Percentiles rank a stretch among this genome's conserved stretches.
phyloP scores from a whole-genome alignment of 2,329 filamentous ascomycete genomes.

The Epicoccum sorghinum region DNA sequence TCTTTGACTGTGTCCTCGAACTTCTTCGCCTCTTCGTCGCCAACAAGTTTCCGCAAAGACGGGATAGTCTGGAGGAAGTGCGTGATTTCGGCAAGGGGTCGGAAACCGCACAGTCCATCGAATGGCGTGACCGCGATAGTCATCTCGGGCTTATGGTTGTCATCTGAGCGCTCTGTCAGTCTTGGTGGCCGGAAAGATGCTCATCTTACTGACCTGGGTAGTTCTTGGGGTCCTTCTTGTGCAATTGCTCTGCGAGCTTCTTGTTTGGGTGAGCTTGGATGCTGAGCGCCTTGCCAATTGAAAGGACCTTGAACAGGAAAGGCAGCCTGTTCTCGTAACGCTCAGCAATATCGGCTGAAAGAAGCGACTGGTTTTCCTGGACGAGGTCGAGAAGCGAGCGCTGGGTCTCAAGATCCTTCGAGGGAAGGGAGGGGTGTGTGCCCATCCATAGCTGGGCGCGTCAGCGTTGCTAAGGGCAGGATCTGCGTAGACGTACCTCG shows the following conservation, averaged over 20 bases:
- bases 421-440: slow-evolving; percentile 94
- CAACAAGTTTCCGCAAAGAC: slow-evolving; percentile 54
- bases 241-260: slow-evolving; percentile 87
- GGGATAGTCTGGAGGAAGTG: slow-evolving; percentile 77
- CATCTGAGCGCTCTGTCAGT: slow-evolving; percentile 59
- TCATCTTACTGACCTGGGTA: slow-evolving; percentile 67
- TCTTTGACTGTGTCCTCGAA: slow-evolving; percentile 59
- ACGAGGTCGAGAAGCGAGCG: slow-evolving; percentile 87
- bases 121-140: slow-evolving; percentile 96
- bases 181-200: neutral
- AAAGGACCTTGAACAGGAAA: slow-evolving; percentile 97
- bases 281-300: slow-evolving; percentile 92
- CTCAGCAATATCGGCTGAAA: slow-evolving; percentile 74
- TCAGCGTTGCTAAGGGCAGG: slow-evolving; percentile 23
- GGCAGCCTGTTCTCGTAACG: slow-evolving; percentile 84
- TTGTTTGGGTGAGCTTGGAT: slow-evolving; percentile 98
- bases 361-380: slow-evolving; percentile 81
- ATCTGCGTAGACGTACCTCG: slow-evolving; percentile 65
- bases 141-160: slow-evolving; percentile 99
- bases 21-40: slow-evolving; percentile 53
- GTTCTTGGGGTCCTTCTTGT: slow-evolving; percentile 85
- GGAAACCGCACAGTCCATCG: slow-evolving; percentile 94
- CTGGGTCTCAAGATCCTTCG: slow-evolving; percentile 83
- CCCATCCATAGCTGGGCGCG: slow-evolving; percentile 92
- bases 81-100: slow-evolving; percentile 82